A percentile compares a stretch with the other conserved stretches of the same genome.
These are phyloP conservation scores for Tetrahymena borealis DNA, from an alignment of 73 alveolate species.

Conservation along the genomic window DNA sequence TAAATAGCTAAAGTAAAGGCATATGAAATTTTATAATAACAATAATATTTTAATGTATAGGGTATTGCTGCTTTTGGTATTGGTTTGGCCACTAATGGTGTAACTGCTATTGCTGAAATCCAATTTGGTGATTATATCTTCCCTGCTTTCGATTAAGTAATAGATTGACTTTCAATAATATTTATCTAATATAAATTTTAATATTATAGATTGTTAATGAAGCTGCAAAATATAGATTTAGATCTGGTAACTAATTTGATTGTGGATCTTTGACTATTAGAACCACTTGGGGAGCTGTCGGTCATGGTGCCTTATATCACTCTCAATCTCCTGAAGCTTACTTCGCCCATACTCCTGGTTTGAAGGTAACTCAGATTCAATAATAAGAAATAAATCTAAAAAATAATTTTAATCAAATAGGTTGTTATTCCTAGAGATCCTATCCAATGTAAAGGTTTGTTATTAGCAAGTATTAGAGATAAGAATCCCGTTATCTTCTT, in stretches of 20 bases:
- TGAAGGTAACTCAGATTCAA: slow-evolving; percentile 21
- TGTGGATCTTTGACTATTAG: slow-evolving; percentile 73
- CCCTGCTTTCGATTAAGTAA: slow-evolving; percentile 89
- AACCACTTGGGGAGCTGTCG: slow-evolving; percentile 95
- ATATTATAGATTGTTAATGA: slow-evolving; percentile 71
- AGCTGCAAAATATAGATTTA: slow-evolving; percentile 84
- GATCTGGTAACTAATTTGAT: slow-evolving; percentile 67
- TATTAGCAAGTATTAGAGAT: slow-evolving; percentile 73
- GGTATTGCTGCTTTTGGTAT: slow-evolving; percentile 93
- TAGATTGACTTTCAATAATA: not conserved
- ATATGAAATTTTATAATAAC: not conserved
- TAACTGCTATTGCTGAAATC: slow-evolving; percentile 90
- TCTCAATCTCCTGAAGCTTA: slow-evolving; percentile 86
- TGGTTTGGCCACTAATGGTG: slow-evolving; percentile 84
- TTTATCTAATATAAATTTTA: not conserved
- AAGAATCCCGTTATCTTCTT: slow-evolving; percentile 89
- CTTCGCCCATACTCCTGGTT: slow-evolving; percentile 92
- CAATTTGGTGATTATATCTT: slow-evolving; percentile 91
- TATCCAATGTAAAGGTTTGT: slow-evolving; percentile 82
- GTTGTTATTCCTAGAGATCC: slow-evolving; percentile 93
- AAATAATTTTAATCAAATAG: not conserved
- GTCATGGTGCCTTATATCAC: slow-evolving; percentile 93
- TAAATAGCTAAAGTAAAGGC: not conserved
- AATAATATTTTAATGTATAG: not conserved
- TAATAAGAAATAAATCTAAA: not conserved